Percentiles rank a stretch among this genome's conserved stretches.
Conservation (phyloP, 768 basidiomycete genomes). For the Pleurotus giganteus region DNA sequence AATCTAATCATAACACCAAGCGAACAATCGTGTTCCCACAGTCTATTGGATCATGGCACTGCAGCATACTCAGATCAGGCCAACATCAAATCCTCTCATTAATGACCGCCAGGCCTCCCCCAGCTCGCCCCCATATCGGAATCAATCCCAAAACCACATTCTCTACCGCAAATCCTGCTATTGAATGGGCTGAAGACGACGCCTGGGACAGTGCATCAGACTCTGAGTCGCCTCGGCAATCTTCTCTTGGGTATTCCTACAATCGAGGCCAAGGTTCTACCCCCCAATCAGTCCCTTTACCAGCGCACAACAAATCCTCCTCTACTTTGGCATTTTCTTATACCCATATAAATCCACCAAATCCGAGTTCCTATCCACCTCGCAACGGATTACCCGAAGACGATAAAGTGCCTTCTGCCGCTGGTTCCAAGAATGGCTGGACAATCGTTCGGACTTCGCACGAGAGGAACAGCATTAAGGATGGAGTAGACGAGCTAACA, state of each 20-base stretch:
- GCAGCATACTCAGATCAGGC: too few species aligned
- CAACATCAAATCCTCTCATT: not conserved
- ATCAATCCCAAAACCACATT: conserved; percentile 52
- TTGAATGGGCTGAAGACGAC: conserved; percentile 83
- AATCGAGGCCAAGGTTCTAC: conserved; percentile 36
- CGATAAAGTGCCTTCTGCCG: conserved; percentile 18
- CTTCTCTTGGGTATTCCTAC: conserved; percentile 48
- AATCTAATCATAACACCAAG: not conserved
- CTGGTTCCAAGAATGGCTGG: conserved; percentile 64
- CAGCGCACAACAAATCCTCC: conserved; percentile 48
- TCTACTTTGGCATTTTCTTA: conserved; percentile 77
- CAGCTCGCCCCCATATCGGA: conserved; percentile 71
- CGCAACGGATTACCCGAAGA: conserved; percentile 16
- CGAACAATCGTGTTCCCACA: not conserved
- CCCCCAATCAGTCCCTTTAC: conserved; percentile 56
- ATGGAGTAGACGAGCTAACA: conserved; percentile 15
- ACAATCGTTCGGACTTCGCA: conserved; percentile 60
- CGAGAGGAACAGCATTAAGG: conserved; percentile 19
- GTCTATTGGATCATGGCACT: not conserved
- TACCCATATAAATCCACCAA: conserved; percentile 74
- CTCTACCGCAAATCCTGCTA: conserved; percentile 22
- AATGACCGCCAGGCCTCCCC: conserved; percentile 63
- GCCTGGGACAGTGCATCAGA: conserved; percentile 86
- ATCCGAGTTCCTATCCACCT: conserved; percentile 73
- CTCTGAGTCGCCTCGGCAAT: conserved; percentile 63